phyloP scores from a whole-genome alignment of 2,329 filamentous ascomycete species.

The Cytospora chrysosperma region DNA sequence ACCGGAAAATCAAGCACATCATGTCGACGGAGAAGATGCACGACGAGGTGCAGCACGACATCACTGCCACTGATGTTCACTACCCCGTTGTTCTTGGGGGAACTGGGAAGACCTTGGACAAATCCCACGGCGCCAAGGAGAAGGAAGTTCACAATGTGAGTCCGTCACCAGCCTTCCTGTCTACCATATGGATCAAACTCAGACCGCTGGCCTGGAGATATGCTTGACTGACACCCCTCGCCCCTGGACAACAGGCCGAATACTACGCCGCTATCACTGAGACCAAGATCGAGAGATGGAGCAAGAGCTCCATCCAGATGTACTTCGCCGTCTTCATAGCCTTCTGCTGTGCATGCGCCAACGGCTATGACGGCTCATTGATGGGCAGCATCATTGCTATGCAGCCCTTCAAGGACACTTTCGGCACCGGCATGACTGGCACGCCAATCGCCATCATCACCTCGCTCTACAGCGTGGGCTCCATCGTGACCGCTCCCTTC shows the following conservation, averaged over 20 bases:
- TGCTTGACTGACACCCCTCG: constrained; percentile 15
- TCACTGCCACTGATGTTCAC: constrained; percentile 17
- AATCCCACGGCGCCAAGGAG: constrained; percentile 36
- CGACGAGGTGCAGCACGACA: constrained; percentile 21
- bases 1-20: constrained; percentile 5
- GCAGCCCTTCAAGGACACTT: constrained; percentile 41
- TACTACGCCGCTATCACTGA: constrained; percentile 47
- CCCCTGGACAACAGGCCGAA: constrained; percentile 39
- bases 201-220: background rate
- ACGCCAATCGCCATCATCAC: constrained; percentile 42
- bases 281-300: constrained; percentile 43
- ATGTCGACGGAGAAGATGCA: constrained; percentile 22
- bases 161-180: background rate
- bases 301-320: constrained; percentile 41
- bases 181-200: background rate
- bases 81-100: constrained; percentile 30
- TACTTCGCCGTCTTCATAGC: constrained; percentile 46
- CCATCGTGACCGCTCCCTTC: constrained; percentile 40
- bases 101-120: constrained; percentile 30
- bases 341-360: constrained; percentile 48
- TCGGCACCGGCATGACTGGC: constrained; percentile 40
- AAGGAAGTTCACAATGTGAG: constrained; percentile 44
- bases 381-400: constrained; percentile 46
- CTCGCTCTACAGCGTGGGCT: constrained; percentile 50
- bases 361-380: constrained; percentile 49